Conservation (phyloP, 805 yeast genomes). For the Suhomyces faveliae region DNA sequence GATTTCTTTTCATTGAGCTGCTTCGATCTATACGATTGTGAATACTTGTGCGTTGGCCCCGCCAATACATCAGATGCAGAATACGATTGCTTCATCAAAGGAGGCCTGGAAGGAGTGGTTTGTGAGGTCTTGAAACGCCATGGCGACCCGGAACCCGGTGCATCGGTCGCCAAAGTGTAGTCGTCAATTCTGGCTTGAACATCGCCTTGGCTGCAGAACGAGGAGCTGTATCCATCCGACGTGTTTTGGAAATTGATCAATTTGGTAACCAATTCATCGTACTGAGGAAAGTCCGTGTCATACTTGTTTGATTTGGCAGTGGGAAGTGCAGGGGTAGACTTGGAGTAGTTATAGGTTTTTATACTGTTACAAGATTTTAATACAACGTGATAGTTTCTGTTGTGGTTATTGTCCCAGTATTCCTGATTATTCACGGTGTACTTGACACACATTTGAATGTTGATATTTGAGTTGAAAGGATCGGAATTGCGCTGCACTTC, state of each 20-base stretch:
- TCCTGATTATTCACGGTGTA: conserved; percentile 27
- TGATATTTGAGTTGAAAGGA: conserved; percentile 14
- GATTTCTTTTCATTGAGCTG: not conserved
- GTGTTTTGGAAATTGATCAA: conserved; percentile 16
- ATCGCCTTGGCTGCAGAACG: not conserved
- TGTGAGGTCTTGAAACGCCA: conserved; percentile 15
- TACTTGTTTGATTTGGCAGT: not conserved
- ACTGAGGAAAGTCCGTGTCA: conserved; percentile 14
- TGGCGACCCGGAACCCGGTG: conserved; percentile 13
- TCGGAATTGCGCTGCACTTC: conserved; percentile 11
- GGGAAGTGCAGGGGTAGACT: not conserved
- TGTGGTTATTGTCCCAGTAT: conserved; percentile 41
- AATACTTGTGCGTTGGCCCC: conserved; percentile 21
- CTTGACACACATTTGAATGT: conserved; percentile 34
- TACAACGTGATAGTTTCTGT: conserved; percentile 35
- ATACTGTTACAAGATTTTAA: conserved; percentile 19
- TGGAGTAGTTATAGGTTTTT: conserved; percentile 6
- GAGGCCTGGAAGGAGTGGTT: conserved; percentile 13
- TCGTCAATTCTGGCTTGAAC: conserved; percentile 6
- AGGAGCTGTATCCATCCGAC: not conserved
- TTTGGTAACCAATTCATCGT: conserved; percentile 22
- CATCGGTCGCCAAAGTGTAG: not conserved
- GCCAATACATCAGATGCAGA: conserved; percentile 18
- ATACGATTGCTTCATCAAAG: conserved; percentile 17
- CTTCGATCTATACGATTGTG: conserved; percentile 27